Evolutionary conservation across 441 rosid species (phyloP), one percentile per base, ranked within the genome.

Genomic region (Erodium chrysanthum): DNA sequence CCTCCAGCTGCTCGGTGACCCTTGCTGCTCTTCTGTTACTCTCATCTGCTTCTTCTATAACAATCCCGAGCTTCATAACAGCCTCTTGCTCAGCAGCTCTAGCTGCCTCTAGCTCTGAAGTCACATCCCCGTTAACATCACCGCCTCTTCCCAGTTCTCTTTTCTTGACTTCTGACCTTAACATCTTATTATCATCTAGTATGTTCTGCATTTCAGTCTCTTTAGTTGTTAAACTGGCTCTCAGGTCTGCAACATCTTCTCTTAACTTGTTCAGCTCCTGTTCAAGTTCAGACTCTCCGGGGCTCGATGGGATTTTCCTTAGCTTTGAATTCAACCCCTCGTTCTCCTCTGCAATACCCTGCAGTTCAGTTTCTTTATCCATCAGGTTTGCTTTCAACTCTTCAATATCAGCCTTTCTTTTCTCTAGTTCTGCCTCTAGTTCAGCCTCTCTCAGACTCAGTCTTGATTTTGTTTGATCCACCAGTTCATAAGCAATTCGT

Each of bases 291-390:
- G 65, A 66, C 37, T 76, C 81, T 73, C 59, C 73, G 42, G 68
- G 78, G 54, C 31, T 9, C 17, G 77, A 75, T 21, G 67, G 40
- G 67, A 58, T 79, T 74, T 77, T 85, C 70, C 75, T 66, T 3
- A 94, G 79, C 79, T 78, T 75, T 70, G 67, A 52, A 62, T 56
- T 78, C 14, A 86, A 40, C 60, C 71, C 83, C 65, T 84, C 85
- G 50, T 79, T 88, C 80, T 88, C 91, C 77, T 86, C 86, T 12
- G 84, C 75, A 56, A 84, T 60, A 7, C 80, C 78, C 69, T 84
- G 85, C 72, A 84, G 61, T 74, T 81, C 86, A 15, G 86, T 76
- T 75, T 88, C 94, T 77, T 86, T 88, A 56, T 84, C 88, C 88
- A 88, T 83, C 70, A 88, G 70, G 66, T 74, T 79, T 18, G 80